Evolutionary conservation across 805 yeast genomes (phyloP), one percentile per base, ranked within the genome.

Genomic region (Candida glaebosa): DNA sequence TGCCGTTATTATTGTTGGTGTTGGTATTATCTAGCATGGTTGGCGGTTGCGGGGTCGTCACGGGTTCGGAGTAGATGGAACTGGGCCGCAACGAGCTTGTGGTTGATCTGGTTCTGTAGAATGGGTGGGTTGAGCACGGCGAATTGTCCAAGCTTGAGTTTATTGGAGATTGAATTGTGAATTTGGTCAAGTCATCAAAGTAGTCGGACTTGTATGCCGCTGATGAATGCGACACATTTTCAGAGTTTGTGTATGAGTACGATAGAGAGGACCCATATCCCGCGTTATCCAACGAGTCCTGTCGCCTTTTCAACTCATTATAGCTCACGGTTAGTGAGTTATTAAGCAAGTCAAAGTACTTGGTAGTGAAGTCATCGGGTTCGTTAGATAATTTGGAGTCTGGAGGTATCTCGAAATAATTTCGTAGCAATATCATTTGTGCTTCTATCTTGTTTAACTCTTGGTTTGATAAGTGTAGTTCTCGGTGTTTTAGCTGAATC

Each of bases 371-470:
- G 35, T 71, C 76, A 39, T 58, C 66, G 10, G 78, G 73, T 52
- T 73, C 79, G 39, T 58, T 59, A 31, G 61, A 64, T 42, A 73
- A 55, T 36, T 71, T 56, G 24, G 61, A 53, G 38, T 66, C 60
- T 24, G 70, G 54, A 3, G 74, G 70, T 6, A 71, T 57, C 34
- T 73, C 65, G 41, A 69, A 70, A 42, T 65, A 67, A 39, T 71
- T 71, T 39, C 79, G 64, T 44, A 82, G 51, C 2, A 78, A 66
- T 8, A 73, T 61, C 69, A 82, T 62, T 47, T 80, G 81, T 1
- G 82, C 69, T 52, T 79, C 81, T 25, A 81, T 76, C 47, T 77
- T 77, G 10, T 73, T 69, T 1, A 80, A 67, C 49, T 81, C 86
- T 31, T 70, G 69, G 40, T 77, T 74, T 1, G 79, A 66, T 16